phyloP scores from a whole-genome alignment of 108 stramenopile genomes.

The Conticribra guillardii region DNA sequence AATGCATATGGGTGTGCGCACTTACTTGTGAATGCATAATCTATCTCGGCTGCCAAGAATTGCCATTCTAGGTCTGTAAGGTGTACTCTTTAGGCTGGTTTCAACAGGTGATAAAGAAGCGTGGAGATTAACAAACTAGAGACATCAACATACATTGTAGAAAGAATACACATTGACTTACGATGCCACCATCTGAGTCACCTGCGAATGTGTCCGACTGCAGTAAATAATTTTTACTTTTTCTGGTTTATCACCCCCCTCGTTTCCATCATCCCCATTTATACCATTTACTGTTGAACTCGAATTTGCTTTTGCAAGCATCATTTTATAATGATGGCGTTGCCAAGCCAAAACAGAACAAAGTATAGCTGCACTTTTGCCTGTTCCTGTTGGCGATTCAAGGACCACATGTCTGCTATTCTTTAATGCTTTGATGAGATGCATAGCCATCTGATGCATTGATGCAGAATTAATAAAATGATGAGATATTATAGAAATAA shows the following conservation, averaged over 20 bases:
- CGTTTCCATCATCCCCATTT: conserved; percentile 4
- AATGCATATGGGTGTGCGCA: not conserved
- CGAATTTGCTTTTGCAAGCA: not conserved
- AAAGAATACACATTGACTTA: conserved; percentile 12
- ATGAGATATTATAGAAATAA: too few species aligned
- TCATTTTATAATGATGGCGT: conserved; percentile 42
- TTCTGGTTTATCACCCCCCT: not conserved
- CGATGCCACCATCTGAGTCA: conserved; percentile 92
- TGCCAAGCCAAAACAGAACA: conserved; percentile 81
- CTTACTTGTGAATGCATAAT: conserved; percentile 81
- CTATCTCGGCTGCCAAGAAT: conserved; percentile 91
- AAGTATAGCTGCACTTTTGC: conserved; percentile 81
- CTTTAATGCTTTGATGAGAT: conserved; percentile 73
- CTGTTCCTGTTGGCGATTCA: conserved; percentile 84
- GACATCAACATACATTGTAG: not conserved
- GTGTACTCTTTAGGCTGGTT: conserved; percentile 77
- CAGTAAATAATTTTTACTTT: conserved; percentile 86
- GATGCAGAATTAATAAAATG: too few species aligned
- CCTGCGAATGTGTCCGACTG: conserved; percentile 92
- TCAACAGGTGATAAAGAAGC: not conserved
- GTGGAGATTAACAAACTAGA: not conserved
- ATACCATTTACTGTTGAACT: not conserved
- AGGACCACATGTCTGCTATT: conserved; percentile 69
- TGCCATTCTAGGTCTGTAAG: conserved; percentile 88
- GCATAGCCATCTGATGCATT: conserved; percentile 82